Evolutionary conservation across 768 basidiomycete species (phyloP).

Genomic region (Vararia minispora): DNA sequence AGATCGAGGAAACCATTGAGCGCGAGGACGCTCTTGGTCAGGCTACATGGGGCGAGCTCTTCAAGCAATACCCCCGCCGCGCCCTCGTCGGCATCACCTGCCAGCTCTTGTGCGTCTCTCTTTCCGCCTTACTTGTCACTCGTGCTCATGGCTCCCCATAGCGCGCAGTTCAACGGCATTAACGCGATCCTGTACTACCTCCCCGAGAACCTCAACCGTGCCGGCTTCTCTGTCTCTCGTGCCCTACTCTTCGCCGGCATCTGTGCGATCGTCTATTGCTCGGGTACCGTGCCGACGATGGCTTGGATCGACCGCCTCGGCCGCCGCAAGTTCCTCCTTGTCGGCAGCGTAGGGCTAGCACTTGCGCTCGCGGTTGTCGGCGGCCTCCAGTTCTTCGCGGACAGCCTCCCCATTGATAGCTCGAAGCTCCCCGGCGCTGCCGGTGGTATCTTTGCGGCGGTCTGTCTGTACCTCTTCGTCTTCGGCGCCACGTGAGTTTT

Average conservation of each 20-base stretch:
- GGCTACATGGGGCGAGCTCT: conserved; percentile 36
- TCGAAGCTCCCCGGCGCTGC: conserved; percentile 22
- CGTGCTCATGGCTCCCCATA: no score
- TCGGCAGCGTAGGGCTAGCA: conserved; percentile 33
- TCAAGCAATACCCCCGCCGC: conserved; percentile 38
- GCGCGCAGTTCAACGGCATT: conserved; percentile 44
- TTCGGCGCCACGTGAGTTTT: conserved; percentile 35
- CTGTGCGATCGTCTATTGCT: conserved; percentile 36
- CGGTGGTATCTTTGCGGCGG: conserved; percentile 28
- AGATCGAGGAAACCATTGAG: conserved; percentile 30
- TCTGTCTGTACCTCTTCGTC: conserved; percentile 50
- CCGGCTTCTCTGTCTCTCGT: conserved; percentile 33
- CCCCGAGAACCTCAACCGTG: conserved; percentile 38
- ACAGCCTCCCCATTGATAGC: conserved; percentile 25
- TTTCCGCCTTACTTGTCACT: no score
- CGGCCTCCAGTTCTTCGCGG: conserved; percentile 35
- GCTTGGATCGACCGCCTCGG: conserved; percentile 43
- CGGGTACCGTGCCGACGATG: conserved; percentile 42
- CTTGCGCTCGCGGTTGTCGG: conserved; percentile 38
- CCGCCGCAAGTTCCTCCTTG: conserved; percentile 36
- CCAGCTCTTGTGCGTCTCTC: no score
- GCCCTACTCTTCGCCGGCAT: conserved; percentile 36
- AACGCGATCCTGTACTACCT: conserved; percentile 49
- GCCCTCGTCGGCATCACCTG: conserved; percentile 39
- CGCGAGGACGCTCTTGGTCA: conserved; percentile 27